Evolutionary conservation across 352 stramenopile species (phyloP), one percentile per base, ranked within the genome.

Genomic region (Phytopythium cucurbitacearum): DNA sequence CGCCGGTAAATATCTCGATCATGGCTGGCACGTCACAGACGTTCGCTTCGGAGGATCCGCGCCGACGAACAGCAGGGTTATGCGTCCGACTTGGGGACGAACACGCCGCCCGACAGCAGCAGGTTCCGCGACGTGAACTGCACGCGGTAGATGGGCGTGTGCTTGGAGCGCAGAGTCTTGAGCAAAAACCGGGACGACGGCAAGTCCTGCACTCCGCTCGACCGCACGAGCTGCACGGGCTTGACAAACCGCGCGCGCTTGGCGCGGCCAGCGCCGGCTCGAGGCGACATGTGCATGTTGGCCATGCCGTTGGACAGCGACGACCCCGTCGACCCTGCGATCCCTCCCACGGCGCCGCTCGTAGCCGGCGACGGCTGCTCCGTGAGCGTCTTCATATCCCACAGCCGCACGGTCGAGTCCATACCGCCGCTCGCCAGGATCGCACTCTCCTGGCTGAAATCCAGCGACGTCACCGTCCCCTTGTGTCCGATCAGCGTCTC

Each of bases 51-150:
- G 41, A 28, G 13, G n/a, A 38, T 32, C 28, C 28, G 3, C 32
- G 21, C 3, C 21, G 32, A 36, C 32, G 59, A 44, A 56, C 21
- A 28, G 21, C 21, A 28, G 21, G 28, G 38, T 53, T 80, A 84
- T 38, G 63, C 59, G 55, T 90, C 75, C 38, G 67, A 59, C 57
- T 86, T 87, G 2, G 75, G 67, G 38, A 76, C 64, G 51, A 90
- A 89, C 40, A 84, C 73, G 15, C 85, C 85, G 36, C 83, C 81
- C 35, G 75, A 69, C 36, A 94, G 76, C 58, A 95, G 49, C 58
- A 95, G 51, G 55, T 95, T 95, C 43, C 85, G 80, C 28, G 75
- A 65, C 47, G 85, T 95, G 52, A 89, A 95, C 46, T 89, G 76
- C 37, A 95, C 75, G 43, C 74, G 69, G 53, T 89, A 86, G 62